Conservation (phyloP, 257 asterid genomes). For the Agastache rugosa region DNA sequence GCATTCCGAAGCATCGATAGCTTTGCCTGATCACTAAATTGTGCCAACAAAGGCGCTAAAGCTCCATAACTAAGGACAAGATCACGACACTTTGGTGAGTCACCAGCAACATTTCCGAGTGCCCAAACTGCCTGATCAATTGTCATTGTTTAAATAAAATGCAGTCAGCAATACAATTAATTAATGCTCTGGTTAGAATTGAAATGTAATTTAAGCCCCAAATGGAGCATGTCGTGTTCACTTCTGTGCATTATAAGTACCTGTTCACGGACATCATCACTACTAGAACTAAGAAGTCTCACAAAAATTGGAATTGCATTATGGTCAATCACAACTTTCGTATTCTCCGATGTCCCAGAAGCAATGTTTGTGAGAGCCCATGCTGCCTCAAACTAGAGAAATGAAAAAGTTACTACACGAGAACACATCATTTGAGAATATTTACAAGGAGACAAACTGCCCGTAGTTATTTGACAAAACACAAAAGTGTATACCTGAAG, state of each 20-base stretch:
- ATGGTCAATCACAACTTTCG: conserved; percentile 88
- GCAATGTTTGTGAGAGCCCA: conserved; percentile 97
- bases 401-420: conserved; percentile 1
- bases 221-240: not conserved
- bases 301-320: conserved; percentile 90
- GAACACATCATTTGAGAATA: conserved; percentile 9
- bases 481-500: conserved; percentile 60
- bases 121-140: conserved; percentile 86
- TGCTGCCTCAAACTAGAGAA: conserved; percentile 85
- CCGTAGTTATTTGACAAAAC: not conserved
- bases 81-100: conserved; percentile 92
- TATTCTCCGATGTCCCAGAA: conserved; percentile 93
- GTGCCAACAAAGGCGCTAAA: conserved; percentile 66
- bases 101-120: conserved; percentile 90
- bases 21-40: conserved; percentile 79
- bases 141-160: not conserved
- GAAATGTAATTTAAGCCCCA: not conserved
- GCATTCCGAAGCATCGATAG: conserved; percentile 90
- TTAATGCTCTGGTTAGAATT: not conserved
- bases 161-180: not conserved
- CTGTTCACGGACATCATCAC: conserved; percentile 96
- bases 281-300: conserved; percentile 69
- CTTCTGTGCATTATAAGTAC: conserved; percentile 39
- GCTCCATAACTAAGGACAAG: conserved; percentile 83
- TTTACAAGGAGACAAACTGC: not conserved